A percentile compares a stretch with the other conserved stretches of the same genome.
Evolutionary conservation across 2,329 filamentous ascomycete species (phyloP).

Genomic region (Chrysoporthe puriensis): DNA sequence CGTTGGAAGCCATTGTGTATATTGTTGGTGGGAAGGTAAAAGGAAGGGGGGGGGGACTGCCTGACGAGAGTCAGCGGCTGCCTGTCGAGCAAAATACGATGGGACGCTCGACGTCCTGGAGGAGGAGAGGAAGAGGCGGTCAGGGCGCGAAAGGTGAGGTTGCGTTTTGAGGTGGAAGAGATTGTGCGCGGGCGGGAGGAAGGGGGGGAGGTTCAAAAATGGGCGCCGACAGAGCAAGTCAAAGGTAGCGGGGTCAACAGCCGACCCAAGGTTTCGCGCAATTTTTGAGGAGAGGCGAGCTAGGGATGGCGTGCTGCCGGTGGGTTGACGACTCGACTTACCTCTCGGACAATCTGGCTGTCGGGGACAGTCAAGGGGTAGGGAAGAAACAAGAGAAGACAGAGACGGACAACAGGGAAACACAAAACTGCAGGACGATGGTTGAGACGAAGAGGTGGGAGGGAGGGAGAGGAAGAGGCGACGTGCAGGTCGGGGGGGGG

Average conservation of each 20-base stretch:
- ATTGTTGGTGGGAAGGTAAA: neutral
- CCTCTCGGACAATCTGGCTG: slow-evolving; percentile 6
- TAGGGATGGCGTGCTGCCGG: slow-evolving; percentile 12
- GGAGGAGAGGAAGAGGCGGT: neutral
- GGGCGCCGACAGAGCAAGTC: neutral
- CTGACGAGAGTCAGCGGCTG: neutral
- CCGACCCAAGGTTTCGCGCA: slow-evolving; percentile 14
- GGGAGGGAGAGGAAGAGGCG: slow-evolving; percentile 20
- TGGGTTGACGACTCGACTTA: neutral
- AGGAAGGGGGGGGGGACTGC: slow-evolving; percentile 8
- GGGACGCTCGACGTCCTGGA: neutral
- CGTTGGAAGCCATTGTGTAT: slow-evolving; percentile 59
- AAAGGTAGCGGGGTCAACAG: slow-evolving; percentile 11
- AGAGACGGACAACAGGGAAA: neutral
- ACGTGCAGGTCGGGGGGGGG: slow-evolving; percentile 31
- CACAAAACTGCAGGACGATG: neutral
- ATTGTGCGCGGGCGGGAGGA: neutral
- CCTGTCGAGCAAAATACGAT: neutral
- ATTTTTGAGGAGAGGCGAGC: slow-evolving; percentile 10
- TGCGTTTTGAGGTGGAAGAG: neutral
- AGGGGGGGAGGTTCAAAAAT: neutral
- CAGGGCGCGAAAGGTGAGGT: neutral
- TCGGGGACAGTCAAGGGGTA: slow-evolving; percentile 1
- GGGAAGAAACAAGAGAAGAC: neutral
- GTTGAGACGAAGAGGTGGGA: slow-evolving; percentile 21